phyloP scores from a whole-genome alignment of 2,329 filamentous ascomycete species.

The Chrysoporthe puriensis region DNA sequence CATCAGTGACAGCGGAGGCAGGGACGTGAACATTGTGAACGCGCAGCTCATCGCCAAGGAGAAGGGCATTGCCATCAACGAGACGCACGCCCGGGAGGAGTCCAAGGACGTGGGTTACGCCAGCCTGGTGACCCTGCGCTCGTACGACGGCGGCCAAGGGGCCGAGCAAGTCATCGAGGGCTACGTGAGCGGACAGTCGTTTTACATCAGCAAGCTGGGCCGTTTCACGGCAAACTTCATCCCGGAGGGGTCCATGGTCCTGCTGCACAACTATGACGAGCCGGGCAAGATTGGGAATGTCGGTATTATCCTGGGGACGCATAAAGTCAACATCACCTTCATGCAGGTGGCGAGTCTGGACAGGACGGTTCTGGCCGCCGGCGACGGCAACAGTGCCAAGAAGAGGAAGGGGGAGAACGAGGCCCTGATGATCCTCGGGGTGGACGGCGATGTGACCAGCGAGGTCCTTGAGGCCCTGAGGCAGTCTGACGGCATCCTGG shows the following conservation, averaged over 20 bases:
- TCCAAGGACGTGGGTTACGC: slow-evolving; percentile 66
- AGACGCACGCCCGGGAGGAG: slow-evolving; percentile 67
- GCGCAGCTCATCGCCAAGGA: slow-evolving; percentile 75
- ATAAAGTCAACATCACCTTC: slow-evolving; percentile 77
- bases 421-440: slow-evolving; percentile 80
- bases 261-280: slow-evolving; percentile 80
- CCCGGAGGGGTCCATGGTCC: slow-evolving; percentile 74
- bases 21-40: slow-evolving; percentile 83
- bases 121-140: slow-evolving; percentile 71
- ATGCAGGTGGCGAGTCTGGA: slow-evolving; percentile 72
- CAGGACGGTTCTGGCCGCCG: slow-evolving; percentile 32
- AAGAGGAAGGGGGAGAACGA: slow-evolving; percentile 55
- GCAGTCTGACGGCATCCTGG: slow-evolving; percentile 55
- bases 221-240: slow-evolving; percentile 75
- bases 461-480: slow-evolving; percentile 56
- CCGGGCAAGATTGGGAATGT: slow-evolving; percentile 84
- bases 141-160: slow-evolving; percentile 42
- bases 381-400: slow-evolving; percentile 33
- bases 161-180: slow-evolving; percentile 61
- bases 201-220: slow-evolving; percentile 74
- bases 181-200: slow-evolving; percentile 65
- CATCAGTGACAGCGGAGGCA: slow-evolving; percentile 67
- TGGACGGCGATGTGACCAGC: slow-evolving; percentile 66
- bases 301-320: slow-evolving; percentile 68
- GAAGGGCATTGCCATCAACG: slow-evolving; percentile 77